Conservation (phyloP, 441 rosid genomes). For the Populus hybrid region DNA sequence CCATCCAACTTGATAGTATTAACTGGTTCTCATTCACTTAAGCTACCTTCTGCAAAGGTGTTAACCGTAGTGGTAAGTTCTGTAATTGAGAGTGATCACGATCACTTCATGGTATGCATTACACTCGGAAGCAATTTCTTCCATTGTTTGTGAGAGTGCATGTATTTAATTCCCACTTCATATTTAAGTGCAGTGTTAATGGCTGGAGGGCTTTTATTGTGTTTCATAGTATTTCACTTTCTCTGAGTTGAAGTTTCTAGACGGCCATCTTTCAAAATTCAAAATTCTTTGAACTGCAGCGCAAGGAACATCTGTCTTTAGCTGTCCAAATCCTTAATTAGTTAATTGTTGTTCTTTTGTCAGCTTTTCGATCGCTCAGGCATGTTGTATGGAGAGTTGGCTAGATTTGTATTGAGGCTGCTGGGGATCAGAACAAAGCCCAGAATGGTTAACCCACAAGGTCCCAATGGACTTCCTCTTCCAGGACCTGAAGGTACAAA, state of each 20-base stretch:
- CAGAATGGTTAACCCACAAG: constrained; percentile 21
- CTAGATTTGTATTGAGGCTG: constrained; percentile 63
- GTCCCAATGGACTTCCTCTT: constrained; percentile 42
- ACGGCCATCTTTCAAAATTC: not conserved
- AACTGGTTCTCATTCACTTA: too few species aligned
- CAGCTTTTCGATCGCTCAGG: constrained; percentile 75
- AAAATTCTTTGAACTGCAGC: not conserved
- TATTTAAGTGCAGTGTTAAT: too few species aligned
- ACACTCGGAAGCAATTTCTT: too few species aligned
- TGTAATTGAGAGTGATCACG: too few species aligned
- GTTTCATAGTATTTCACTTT: too few species aligned
- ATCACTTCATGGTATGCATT: too few species aligned
- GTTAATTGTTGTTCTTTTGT: not conserved
- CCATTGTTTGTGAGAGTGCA: too few species aligned
- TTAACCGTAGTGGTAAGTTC: too few species aligned
- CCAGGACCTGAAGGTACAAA: constrained; percentile 22
- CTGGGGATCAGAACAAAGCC: constrained; percentile 60
- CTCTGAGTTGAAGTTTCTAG: not conserved
- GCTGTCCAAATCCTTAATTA: not conserved
- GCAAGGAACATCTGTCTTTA: not conserved
- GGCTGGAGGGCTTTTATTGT: too few species aligned
- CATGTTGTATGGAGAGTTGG: constrained; percentile 64
- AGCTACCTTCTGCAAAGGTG: too few species aligned
- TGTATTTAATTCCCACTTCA: too few species aligned
- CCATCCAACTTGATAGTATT: not conserved